Percentiles rank a stretch among this genome's conserved stretches.
These are phyloP conservation scores for Laetiporus sulphureus DNA, from an alignment of 1,284 basidiomycete genomes.

Conservation along the genomic window DNA sequence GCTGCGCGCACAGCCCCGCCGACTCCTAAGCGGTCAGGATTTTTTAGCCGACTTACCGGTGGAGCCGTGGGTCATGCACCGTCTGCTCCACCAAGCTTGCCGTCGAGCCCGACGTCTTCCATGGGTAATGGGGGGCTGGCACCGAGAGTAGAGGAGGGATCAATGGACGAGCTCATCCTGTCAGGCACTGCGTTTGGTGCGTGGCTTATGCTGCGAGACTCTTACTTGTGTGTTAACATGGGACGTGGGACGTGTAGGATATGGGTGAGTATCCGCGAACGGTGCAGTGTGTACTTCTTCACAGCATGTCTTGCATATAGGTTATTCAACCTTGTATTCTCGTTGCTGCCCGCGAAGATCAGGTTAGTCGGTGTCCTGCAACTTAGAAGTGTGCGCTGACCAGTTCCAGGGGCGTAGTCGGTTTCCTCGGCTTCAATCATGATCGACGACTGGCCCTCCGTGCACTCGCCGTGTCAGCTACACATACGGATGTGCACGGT, in stretches of 20 bases:
- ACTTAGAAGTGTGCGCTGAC: slow-evolving; percentile 1
- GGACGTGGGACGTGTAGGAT: slow-evolving; percentile 15
- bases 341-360: slow-evolving; percentile 61
- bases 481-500: slow-evolving; percentile 60
- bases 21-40: slow-evolving; percentile 19
- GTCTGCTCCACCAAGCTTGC: slow-evolving; percentile 11
- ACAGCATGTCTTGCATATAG: slow-evolving; percentile 38
- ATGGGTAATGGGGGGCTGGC: background rate
- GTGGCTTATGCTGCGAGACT: slow-evolving; percentile 5
- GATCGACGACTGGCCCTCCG: slow-evolving; percentile 61
- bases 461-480: slow-evolving; percentile 61
- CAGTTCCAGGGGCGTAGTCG: slow-evolving; percentile 50
- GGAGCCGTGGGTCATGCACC: slow-evolving; percentile 18
- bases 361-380: slow-evolving; percentile 37
- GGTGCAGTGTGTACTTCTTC: slow-evolving; percentile 1
- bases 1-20: background rate
- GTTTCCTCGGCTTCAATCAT: slow-evolving; percentile 67
- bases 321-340: slow-evolving; percentile 73
- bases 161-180: slow-evolving; percentile 63
- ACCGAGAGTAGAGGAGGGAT: slow-evolving; percentile 33
- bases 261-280: slow-evolving; percentile 18
- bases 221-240: background rate
- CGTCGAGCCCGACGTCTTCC: slow-evolving; percentile 4
- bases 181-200: slow-evolving; percentile 70
- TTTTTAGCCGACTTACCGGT: slow-evolving; percentile 34